phyloP scores from a whole-genome alignment of 768 basidiomycete species.

The Asterophora parasitica region DNA sequence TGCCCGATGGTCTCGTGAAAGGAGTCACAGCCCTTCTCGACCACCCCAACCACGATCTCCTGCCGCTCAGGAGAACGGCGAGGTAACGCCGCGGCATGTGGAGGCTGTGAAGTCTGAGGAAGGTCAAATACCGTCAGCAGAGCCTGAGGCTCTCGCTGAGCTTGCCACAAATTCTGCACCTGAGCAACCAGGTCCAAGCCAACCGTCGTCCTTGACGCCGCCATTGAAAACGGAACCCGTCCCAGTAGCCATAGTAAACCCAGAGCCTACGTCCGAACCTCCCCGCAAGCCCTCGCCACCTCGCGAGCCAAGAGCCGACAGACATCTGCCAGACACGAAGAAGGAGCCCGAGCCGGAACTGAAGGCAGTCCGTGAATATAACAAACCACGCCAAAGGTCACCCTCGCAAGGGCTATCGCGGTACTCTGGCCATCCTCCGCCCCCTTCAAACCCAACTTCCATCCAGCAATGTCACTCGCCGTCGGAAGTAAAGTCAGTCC shows the following conservation, averaged over 20 bases:
- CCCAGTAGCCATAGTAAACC: neutral
- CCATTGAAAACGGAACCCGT: neutral
- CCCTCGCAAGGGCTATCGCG: slow-evolving; percentile 22
- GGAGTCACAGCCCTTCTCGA: slow-evolving; percentile 9
- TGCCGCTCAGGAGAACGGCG: slow-evolving; percentile 4
- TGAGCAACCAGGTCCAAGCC: neutral
- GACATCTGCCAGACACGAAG: slow-evolving; percentile 1
- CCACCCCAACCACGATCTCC: slow-evolving; percentile 11
- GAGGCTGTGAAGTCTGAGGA: neutral
- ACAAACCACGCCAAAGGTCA: slow-evolving; percentile 12
- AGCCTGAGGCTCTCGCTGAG: neutral
- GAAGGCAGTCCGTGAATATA: neutral
- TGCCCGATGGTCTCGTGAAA: slow-evolving; percentile 9
- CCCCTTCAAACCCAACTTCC: slow-evolving; percentile 9
- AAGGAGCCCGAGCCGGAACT: slow-evolving; percentile 12
- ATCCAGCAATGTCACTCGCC: slow-evolving; percentile 22
- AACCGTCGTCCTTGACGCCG: neutral
- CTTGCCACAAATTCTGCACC: neutral
- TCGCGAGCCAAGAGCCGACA: neutral
- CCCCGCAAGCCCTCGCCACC: neutral
- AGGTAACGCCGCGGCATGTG: slow-evolving; percentile 1
- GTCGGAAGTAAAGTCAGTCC: neutral
- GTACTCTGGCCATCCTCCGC: slow-evolving; percentile 13
- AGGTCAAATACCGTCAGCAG: neutral
- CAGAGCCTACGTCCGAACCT: neutral